Evolutionary conservation across 208 protist species (phyloP), one percentile per base, ranked within the genome.

Genomic region (Trypanosoma platydactyli): DNA sequence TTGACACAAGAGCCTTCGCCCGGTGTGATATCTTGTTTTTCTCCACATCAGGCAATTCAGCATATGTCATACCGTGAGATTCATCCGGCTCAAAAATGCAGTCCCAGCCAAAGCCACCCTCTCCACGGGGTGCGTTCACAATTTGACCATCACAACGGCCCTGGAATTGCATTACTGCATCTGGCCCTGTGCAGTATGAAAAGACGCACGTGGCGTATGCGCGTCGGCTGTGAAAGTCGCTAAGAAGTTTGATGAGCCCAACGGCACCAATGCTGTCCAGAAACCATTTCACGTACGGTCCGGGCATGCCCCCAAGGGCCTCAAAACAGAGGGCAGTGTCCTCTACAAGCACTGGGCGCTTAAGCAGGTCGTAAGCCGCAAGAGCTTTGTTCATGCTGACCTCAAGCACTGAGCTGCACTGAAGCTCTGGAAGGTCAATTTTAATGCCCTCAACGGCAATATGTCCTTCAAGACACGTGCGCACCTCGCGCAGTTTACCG

Each of bases 261-360:
- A 86, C 82, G 62, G 85, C 83, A 7, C 95, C 89, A 5, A 98
- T 55, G 27, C 82, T 88, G 6, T 98, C 88, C 11, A 99, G 80
- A 73, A 99, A 99, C 96, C 97, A 99, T 78, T 99, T 99, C 25
- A 99, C 90, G 81, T 99, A 99, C n/a, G 97, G 97, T 2, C 98
- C 98, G 6, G 98, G 98, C 6, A 99, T 71, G 20, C 96, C 97
- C 11, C 86, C 75, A 2, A 99, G 81, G 4, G 92, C 97, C 66
- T 98, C 98, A 76, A 99, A 99, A 71, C 95, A 98, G 5, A 99
- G 89, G 20, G 79, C 97, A 3, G 97, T 99, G 80, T 99, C 98
- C 64, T 99, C 98, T 5, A 98, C 86, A 20, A 99, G 85, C 29
- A 95, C 89, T 6, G 68, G 71, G 18, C 50, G 51, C 55, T 83